Percentiles rank a stretch among this genome's conserved stretches.
phyloP scores from a whole-genome alignment of 108 stramenopile species.

The Fistulifera solaris region DNA sequence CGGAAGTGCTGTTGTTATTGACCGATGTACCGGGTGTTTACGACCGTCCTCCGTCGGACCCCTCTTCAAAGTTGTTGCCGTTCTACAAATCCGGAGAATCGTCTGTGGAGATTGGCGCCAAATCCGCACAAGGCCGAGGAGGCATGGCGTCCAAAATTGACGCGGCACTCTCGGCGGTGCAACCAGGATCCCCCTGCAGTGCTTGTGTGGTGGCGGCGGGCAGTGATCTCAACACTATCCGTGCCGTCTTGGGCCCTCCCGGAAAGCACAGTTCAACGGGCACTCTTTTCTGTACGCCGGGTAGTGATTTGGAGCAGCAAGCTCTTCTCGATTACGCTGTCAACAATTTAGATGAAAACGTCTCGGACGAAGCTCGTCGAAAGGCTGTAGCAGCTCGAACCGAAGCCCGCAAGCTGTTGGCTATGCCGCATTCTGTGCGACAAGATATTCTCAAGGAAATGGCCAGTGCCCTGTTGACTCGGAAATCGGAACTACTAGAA shows the following conservation, averaged over 20 bases:
- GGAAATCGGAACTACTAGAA: slow-evolving; percentile 56
- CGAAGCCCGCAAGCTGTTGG: slow-evolving; percentile 78
- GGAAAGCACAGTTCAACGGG: slow-evolving; percentile 39
- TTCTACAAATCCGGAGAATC: slow-evolving; percentile 41
- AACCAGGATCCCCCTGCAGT: slow-evolving; percentile 58
- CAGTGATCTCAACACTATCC: slow-evolving; percentile 70
- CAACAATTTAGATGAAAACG: slow-evolving; percentile 16
- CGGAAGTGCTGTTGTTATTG: slow-evolving; percentile 79
- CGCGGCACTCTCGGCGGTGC: slow-evolving; percentile 75
- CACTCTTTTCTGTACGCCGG: slow-evolving; percentile 73
- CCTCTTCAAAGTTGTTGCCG: slow-evolving; percentile 65
- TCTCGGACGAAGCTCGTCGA: slow-evolving; percentile 53
- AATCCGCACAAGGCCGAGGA: slow-evolving; percentile 77
- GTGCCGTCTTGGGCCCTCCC: slow-evolving; percentile 43
- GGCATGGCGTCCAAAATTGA: slow-evolving; percentile 91
- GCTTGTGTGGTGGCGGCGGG: slow-evolving; percentile 85
- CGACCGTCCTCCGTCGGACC: slow-evolving; percentile 76
- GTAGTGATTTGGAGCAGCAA: slow-evolving; percentile 56
- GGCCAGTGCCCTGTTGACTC: slow-evolving; percentile 55
- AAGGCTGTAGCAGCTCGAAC: slow-evolving; percentile 56
- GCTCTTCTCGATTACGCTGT: slow-evolving; percentile 46
- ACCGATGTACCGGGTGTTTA: slow-evolving; percentile 95
- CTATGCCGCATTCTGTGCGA: slow-evolving; percentile 55
- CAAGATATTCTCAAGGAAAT: slow-evolving; percentile 73
- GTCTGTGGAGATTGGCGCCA: slow-evolving; percentile 76